These are phyloP conservation scores for Fraxinus albicans DNA, from an alignment of 305 asterid species.

Conservation along the genomic window DNA sequence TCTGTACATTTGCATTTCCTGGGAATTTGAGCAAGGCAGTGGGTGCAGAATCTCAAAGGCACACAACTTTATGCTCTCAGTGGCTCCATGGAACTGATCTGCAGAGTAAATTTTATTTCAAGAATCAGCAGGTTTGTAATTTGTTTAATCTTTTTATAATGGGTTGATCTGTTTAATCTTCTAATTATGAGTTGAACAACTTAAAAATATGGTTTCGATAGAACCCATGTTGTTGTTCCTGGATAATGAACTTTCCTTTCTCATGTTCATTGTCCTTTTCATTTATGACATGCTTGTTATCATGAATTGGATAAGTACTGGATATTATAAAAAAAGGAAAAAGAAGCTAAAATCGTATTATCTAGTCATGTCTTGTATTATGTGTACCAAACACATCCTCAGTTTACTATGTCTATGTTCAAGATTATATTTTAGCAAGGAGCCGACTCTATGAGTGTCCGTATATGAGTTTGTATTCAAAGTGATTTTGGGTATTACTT, in stretches of 20 bases:
- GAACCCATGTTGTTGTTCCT: not conserved
- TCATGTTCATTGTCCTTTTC: not conserved
- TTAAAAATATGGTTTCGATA: not conserved
- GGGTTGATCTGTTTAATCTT: not conserved
- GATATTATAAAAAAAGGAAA: not conserved
- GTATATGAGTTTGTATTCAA: not conserved
- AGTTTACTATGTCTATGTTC: not conserved
- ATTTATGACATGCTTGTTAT: not conserved
- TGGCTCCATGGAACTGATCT: slow-evolving; percentile 59
- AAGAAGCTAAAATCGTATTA: not conserved
- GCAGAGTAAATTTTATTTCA: slow-evolving; percentile 36
- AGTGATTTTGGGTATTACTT: not conserved
- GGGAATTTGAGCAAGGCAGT: slow-evolving; percentile 51
- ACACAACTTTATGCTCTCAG: slow-evolving; percentile 29
- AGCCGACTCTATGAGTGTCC: not conserved
- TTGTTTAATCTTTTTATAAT: not conserved
- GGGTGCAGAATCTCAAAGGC: slow-evolving; percentile 46
- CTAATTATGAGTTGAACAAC: not conserved
- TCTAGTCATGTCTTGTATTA: not conserved
- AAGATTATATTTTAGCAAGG: not conserved
- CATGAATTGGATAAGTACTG: not conserved
- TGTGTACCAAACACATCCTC: not conserved
- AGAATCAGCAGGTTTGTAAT: slow-evolving; percentile 49
- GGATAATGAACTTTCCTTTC: not conserved
- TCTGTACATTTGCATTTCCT: slow-evolving; percentile 56